These are phyloP conservation scores for Kwoniella sp. DNA, from an alignment of 768 basidiomycete genomes.

Conservation along the genomic window DNA sequence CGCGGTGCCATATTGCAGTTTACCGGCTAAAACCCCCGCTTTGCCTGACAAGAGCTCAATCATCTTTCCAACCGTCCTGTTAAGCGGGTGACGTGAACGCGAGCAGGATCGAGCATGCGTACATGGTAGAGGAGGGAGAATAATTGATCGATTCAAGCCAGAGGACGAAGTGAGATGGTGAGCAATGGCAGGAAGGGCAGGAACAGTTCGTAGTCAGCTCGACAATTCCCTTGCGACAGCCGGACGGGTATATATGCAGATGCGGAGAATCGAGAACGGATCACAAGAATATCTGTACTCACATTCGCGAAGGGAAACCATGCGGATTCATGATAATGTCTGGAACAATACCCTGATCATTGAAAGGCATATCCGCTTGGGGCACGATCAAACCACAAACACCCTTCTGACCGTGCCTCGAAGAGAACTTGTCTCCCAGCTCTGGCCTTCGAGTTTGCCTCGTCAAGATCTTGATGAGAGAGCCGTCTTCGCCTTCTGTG, in stretches of 20 bases:
- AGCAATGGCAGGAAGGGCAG: background rate
- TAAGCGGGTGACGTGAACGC: background rate
- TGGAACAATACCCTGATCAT: slow-evolving; percentile 92
- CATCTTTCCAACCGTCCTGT: slow-evolving; percentile 99
- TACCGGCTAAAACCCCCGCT: slow-evolving; percentile 84
- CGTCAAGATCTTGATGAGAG: slow-evolving; percentile 93
- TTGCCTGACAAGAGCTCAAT: slow-evolving; percentile 96
- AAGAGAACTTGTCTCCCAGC: slow-evolving; percentile 97
- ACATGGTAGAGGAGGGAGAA: background rate
- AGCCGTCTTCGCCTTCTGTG: slow-evolving; percentile 94
- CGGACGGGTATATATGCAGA: too few relatives aligned
- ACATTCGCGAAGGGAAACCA: slow-evolving; percentile 89
- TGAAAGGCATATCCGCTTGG: slow-evolving; percentile 99
- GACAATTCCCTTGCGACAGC: too few relatives aligned
- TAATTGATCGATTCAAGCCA: background rate
- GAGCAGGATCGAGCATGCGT: background rate
- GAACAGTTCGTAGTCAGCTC: too few relatives aligned
- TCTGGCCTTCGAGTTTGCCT: slow-evolving; percentile 96
- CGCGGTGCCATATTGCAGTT: slow-evolving; percentile 61
- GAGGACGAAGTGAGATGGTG: too few relatives aligned
- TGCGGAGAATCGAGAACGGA: too few relatives aligned
- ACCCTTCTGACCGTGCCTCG: slow-evolving; percentile 96
- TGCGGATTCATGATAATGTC: slow-evolving; percentile 99
- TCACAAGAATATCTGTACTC: too few relatives aligned
- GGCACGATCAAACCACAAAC: slow-evolving; percentile 98